Percentiles rank a stretch among this genome's conserved stretches.
These are phyloP conservation scores for Mortierella sp. DNA, from an alignment of 371 early-diverging fungal genomes.

Conservation along the genomic window DNA sequence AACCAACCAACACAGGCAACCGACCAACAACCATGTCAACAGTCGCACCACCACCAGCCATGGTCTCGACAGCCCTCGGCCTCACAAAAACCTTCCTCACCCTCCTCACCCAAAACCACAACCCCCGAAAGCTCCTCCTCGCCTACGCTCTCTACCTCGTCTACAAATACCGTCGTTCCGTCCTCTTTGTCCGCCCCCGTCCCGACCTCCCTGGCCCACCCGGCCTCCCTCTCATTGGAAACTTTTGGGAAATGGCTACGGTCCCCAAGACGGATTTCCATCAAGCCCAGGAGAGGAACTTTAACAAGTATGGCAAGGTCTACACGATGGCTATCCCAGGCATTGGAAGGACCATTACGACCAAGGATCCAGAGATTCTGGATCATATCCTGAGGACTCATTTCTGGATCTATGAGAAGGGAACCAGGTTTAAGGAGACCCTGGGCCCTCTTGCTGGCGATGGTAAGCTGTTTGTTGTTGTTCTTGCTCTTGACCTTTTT, in stretches of 20 bases:
- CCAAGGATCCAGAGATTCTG: conserved; percentile 34
- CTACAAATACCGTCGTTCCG: conserved; percentile 37
- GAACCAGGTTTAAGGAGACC: conserved; percentile 17
- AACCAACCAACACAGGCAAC: background rate
- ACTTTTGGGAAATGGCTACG: conserved; percentile 7
- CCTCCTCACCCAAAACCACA: background rate
- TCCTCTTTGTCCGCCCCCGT: conserved; percentile 24
- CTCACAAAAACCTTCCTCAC: background rate
- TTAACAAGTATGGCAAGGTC: conserved; percentile 28
- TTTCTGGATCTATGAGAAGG: conserved; percentile 58
- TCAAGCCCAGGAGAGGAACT: conserved; percentile 14
- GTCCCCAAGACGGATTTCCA: conserved; percentile 18
- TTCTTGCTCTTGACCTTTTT: background rate
- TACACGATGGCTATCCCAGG: conserved; percentile 28
- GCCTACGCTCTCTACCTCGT: conserved; percentile 27
- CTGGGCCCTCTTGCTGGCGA: conserved; percentile 34
- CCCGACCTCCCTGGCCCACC: conserved; percentile 33
- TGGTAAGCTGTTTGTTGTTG: background rate
- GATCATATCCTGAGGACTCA: conserved; percentile 45
- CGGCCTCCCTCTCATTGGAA: conserved; percentile 40
- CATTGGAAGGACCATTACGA: conserved; percentile 35
- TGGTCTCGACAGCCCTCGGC: background rate
- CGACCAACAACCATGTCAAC: background rate
- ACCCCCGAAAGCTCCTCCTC: background rate
- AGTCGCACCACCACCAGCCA: background rate